Percentiles rank a stretch among this genome's conserved stretches.
Conservation (phyloP, 2,329 filamentous ascomycete species). For the Exophiala lecanii-corni region DNA sequence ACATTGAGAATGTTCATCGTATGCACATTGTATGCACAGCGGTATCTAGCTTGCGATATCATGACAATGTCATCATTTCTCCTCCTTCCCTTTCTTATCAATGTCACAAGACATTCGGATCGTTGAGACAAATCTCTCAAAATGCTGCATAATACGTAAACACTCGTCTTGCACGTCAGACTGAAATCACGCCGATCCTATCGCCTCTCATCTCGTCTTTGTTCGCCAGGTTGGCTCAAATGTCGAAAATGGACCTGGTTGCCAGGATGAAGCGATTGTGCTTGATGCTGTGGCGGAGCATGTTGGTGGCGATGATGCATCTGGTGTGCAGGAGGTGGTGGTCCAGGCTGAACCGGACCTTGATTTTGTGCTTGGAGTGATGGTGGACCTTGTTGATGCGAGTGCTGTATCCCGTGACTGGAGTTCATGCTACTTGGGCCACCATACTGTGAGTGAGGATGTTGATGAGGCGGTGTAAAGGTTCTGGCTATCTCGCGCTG, state of each 20-base stretch:
- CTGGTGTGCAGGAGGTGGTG: constrained; percentile 8
- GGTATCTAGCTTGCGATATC: too few relatives aligned
- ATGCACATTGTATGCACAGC: too few relatives aligned
- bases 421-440: constrained; percentile 6
- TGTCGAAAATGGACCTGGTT: constrained; percentile 12
- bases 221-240: constrained; percentile 17
- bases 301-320: constrained; percentile 9
- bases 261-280: constrained; percentile 15
- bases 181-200: too few relatives aligned
- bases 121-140: too few relatives aligned
- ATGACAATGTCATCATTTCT: too few relatives aligned
- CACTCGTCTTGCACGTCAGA: too few relatives aligned
- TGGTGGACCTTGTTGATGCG: constrained; percentile 10
- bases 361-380: constrained; percentile 6
- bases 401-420: constrained; percentile 4
- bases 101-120: too few relatives aligned
- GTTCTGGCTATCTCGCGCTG: constrained; percentile 20
- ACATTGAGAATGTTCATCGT: too few relatives aligned
- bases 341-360: constrained; percentile 9
- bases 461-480: constrained; percentile 19
- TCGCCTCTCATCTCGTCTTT: constrained; percentile 18
- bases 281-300: not conserved
- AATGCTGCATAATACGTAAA: too few relatives aligned
- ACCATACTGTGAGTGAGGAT: constrained; percentile 8
- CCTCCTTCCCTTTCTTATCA: too few relatives aligned